Evolutionary conservation across 495 filamentous ascomycete species (phyloP), one percentile per base, ranked within the genome.

Genomic region (Letharia columbiana): DNA sequence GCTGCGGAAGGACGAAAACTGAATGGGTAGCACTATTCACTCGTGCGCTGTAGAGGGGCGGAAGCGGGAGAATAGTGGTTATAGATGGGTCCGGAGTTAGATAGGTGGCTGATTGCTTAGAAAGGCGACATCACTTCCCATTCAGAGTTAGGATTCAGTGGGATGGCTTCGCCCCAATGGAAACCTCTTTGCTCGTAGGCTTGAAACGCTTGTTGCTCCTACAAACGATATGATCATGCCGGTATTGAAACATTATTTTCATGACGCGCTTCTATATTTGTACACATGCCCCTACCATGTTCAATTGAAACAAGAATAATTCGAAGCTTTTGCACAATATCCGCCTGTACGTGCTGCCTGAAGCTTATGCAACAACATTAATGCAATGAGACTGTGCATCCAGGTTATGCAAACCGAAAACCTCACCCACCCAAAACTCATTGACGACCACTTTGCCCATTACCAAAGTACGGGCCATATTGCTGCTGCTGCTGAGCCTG

Each of bases 401-500:
- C 57, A 54, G 23, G 64, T 58, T 66, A 52, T 66, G 64, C 64
- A 54, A 61, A 15, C 47, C 64, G 2, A 50, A n/a, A 35, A 31
- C 11, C 20, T 13, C 23, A 28, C 23, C 23, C 12, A 52, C 18
- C 9, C 7, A 3, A 7, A 60, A 45, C n/a, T 63, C 50, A 58
- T n/a, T 66, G 60, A 23, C 54, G 69, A 52, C 64, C 35, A 2
- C 54, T 49, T 37, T 66, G 64, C 23, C 64, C 62, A 49, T 66
- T 66, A 50, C 69, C 64, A 66, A 72, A 72, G 28, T 71, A 72
- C 10, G 66, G 61, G 15, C 66, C 66, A 67, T 73, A 40, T 37
- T 75, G 65, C 28, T 75, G 37, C 37, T 39, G 74, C 41, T 73
- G 70, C 41, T 63, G 73, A 62, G 62, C 78, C 70, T 68, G 72